Percentiles rank a stretch among this genome's conserved stretches.
Evolutionary conservation across 345 rosid genomes (phyloP).

Genomic region (Aethionema arabicum): DNA sequence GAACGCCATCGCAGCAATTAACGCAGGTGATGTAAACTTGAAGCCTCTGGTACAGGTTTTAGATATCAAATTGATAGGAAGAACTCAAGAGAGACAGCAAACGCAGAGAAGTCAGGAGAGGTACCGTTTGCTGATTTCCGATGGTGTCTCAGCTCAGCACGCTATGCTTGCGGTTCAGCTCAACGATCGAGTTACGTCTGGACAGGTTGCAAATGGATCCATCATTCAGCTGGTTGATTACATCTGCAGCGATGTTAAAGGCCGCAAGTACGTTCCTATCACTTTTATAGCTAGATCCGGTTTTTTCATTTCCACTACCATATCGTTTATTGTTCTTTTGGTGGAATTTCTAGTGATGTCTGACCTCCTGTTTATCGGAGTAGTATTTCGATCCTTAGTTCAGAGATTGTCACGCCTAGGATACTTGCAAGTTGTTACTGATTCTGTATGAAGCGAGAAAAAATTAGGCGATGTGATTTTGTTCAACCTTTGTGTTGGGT

Average conservation of each 20-base stretch:
- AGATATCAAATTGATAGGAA: constrained; percentile 62
- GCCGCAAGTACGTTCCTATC: constrained; percentile 53
- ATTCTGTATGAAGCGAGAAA: not conserved
- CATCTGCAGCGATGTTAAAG: constrained; percentile 70
- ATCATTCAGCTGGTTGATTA: constrained; percentile 80
- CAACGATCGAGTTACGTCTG: constrained; percentile 62
- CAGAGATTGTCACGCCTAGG: not conserved
- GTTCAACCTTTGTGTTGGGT: not conserved
- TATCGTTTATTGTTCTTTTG: too few relatives aligned
- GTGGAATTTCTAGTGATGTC: not conserved
- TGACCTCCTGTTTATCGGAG: not conserved
- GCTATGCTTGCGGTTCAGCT: constrained; percentile 87
- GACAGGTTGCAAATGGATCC: constrained; percentile 67
- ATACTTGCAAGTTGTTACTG: constrained; percentile 7
- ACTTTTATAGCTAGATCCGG: not conserved
- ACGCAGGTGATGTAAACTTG: constrained; percentile 68
- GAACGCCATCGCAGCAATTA: constrained; percentile 63
- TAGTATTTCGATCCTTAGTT: not conserved
- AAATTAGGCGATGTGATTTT: not conserved
- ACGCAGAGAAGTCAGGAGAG: constrained; percentile 32
- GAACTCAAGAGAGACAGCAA: constrained; percentile 47
- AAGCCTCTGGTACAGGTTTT: constrained; percentile 80
- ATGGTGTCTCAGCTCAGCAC: constrained; percentile 61
- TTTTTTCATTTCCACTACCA: not conserved
- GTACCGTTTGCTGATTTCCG: constrained; percentile 68